Evolutionary conservation across 495 filamentous ascomycete species (phyloP).

Genomic region (Penicillium antarcticum): DNA sequence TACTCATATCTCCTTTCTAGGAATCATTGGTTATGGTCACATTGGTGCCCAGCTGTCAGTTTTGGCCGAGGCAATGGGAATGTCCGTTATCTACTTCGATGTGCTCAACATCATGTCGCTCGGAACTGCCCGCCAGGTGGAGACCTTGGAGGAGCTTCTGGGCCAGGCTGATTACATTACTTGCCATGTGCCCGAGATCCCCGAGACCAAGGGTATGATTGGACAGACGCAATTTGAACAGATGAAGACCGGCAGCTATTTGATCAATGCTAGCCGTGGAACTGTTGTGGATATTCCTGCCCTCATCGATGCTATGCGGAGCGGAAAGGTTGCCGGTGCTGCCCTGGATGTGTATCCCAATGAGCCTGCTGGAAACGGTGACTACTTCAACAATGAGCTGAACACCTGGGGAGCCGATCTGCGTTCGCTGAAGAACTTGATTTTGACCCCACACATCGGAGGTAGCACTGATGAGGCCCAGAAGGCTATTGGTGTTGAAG

Average conservation of each 20-base stretch:
- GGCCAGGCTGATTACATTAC: conserved; percentile 82
- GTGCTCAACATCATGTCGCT: conserved; percentile 89
- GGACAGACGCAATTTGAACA: conserved; percentile 67
- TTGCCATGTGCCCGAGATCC: conserved; percentile 87
- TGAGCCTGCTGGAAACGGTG: conserved; percentile 90
- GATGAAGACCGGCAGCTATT: conserved; percentile 90
- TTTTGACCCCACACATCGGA: conserved; percentile 94
- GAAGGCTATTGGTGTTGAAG: conserved; percentile 92
- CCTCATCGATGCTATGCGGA: conserved; percentile 81
- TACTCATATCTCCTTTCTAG: conserved; percentile 26
- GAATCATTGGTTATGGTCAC: conserved; percentile 96
- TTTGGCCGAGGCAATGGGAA: conserved; percentile 93
- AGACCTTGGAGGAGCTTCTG: conserved; percentile 73
- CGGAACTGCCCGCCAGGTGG: conserved; percentile 80
- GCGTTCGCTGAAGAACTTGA: conserved; percentile 81
- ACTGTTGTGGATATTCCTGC: conserved; percentile 93
- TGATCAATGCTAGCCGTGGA: conserved; percentile 95
- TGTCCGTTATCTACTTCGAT: conserved; percentile 96
- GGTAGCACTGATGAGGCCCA: conserved; percentile 98
- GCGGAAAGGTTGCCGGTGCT: conserved; percentile 87
- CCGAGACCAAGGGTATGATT: conserved; percentile 92
- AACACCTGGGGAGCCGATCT: conserved; percentile 88
- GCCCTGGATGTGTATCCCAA: conserved; percentile 95
- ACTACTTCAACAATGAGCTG: conserved; percentile 86
- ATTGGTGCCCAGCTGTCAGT: conserved; percentile 97